Evolutionary conservation across 257 asterid genomes (phyloP).

Genomic region (Fraxinus quadrangulata): DNA sequence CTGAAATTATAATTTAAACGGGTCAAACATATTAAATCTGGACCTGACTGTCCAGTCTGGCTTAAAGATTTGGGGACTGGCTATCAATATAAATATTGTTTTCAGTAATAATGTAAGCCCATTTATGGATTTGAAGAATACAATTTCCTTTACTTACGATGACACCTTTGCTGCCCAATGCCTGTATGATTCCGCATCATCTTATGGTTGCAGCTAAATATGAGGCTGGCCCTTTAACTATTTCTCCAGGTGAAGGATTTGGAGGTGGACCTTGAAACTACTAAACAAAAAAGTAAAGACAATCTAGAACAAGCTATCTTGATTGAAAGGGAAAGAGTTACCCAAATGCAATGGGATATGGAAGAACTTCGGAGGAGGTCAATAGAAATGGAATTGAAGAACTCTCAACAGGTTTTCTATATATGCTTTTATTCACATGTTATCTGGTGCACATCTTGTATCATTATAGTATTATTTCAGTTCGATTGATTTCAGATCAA

Average conservation of each 20-base stretch:
- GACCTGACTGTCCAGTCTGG: background rate
- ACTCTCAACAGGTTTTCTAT: conserved; percentile 58
- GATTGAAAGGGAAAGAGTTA: conserved; percentile 86
- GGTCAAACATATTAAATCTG: background rate
- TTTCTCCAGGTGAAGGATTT: conserved; percentile 87
- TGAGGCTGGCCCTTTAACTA: conserved; percentile 11
- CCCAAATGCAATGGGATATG: conserved; percentile 99
- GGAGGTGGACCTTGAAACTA: conserved; percentile 93
- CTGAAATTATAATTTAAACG: too few species aligned
- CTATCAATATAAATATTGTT: background rate
- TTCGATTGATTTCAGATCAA: conserved; percentile 25
- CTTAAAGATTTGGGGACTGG: background rate
- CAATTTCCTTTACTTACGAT: background rate
- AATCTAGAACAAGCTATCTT: conserved; percentile 89
- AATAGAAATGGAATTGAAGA: conserved; percentile 84
- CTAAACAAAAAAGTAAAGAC: conserved; percentile 82
- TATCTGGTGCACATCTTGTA: background rate
- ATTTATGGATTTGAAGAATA: background rate
- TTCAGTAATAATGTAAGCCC: background rate
- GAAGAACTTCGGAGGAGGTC: conserved; percentile 85
- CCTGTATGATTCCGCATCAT: background rate
- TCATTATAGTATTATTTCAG: conserved; percentile 22
- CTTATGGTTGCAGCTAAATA: background rate
- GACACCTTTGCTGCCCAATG: background rate
- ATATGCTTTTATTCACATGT: background rate